Conservation (phyloP, 176 grass and related monocot genomes). For the Secale cereale region DNA sequence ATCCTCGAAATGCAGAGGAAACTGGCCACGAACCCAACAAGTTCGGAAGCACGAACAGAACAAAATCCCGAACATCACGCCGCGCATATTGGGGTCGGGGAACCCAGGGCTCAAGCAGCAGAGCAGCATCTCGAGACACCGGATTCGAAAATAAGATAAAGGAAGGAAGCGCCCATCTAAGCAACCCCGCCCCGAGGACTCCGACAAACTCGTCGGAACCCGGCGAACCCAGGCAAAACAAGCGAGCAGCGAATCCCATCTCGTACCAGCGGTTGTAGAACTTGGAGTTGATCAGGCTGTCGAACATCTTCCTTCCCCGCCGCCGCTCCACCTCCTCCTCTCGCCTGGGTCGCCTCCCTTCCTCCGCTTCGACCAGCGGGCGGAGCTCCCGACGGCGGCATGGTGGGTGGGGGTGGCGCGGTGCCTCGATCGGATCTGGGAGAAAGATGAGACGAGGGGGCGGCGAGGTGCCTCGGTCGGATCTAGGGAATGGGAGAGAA, state of each 20-base stretch:
- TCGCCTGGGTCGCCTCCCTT: too few relatives aligned
- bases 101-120: too few relatives aligned
- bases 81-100: neutral
- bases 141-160: neutral
- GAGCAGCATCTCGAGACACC: neutral
- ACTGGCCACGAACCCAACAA: neutral
- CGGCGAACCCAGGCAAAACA: neutral
- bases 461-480: too few relatives aligned
- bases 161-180: neutral
- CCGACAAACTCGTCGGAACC: neutral
- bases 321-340: neutral
- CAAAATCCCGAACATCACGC: neutral
- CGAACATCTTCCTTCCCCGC: constrained; percentile 57
- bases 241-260: neutral
- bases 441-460: too few relatives aligned
- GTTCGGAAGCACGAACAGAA: neutral
- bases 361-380: neutral
- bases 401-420: too few relatives aligned
- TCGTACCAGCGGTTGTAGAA: constrained; percentile 84
- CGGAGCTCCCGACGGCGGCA: constrained; percentile 22
- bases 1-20: neutral
- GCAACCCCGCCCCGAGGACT: neutral
- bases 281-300: constrained; percentile 61
- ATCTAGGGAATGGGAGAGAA: too few relatives aligned
- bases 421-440: too few relatives aligned